Conservation (phyloP, 2,329 filamentous ascomycete species). For the Fusarium napiforme region DNA sequence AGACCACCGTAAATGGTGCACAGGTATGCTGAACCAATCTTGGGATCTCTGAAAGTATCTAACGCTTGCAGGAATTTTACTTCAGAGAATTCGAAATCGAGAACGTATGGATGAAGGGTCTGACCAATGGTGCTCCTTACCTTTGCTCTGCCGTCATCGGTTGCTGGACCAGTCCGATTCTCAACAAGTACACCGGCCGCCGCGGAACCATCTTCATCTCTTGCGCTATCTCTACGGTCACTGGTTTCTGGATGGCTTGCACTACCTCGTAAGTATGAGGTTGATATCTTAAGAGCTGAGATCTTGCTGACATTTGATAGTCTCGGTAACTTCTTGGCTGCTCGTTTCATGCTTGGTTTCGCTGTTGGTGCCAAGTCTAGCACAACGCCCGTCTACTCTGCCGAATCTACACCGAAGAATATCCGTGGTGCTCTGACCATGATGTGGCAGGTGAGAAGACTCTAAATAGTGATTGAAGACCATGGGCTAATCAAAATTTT, state of each 20-base stretch:
- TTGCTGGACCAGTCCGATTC: constrained; percentile 51
- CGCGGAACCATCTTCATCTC: constrained; percentile 73
- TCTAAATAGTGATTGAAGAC: fast-evolving
- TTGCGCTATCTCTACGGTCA: constrained; percentile 63
- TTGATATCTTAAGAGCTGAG: fast-evolving
- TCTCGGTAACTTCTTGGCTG: constrained; percentile 43
- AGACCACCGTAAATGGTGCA: constrained; percentile 72
- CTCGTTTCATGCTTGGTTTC: constrained; percentile 52
- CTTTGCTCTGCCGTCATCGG: constrained; percentile 59
- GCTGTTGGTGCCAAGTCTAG: constrained; percentile 52
- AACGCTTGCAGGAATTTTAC: constrained; percentile 47
- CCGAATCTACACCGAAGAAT: constrained; percentile 52
- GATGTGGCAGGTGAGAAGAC: constrained; percentile 48
- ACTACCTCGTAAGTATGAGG: constrained; percentile 62
- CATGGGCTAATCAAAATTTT: fast-evolving
- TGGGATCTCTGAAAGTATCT: fast-evolving
- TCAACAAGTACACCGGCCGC: constrained; percentile 71
- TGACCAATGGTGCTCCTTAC: constrained; percentile 66
- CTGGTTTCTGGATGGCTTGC: constrained; percentile 66
- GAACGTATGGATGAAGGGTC: constrained; percentile 60
- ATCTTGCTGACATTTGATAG: background rate
- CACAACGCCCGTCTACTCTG: constrained; percentile 51
- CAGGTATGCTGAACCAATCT: constrained; percentile 53
- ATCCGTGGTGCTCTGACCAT: constrained; percentile 54
- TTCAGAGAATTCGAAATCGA: constrained; percentile 48